Conservation (phyloP, 2,329 filamentous ascomycete species). For the Hypoxylon sp. region DNA sequence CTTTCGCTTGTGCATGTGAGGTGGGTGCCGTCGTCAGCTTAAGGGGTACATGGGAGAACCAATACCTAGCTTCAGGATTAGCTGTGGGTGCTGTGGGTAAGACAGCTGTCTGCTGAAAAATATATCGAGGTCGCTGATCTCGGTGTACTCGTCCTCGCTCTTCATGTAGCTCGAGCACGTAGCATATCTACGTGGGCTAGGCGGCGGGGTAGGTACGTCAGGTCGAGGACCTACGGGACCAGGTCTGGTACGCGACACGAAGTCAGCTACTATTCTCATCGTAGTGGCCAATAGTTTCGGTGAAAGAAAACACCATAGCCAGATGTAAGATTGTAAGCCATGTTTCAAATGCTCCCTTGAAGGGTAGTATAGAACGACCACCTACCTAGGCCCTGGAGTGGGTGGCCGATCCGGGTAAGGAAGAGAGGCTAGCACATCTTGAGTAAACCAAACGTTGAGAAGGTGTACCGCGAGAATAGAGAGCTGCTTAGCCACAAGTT, state of each 20-base stretch:
- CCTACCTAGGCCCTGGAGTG: slow-evolving; percentile 43
- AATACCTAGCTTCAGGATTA: not conserved
- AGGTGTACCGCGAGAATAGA: slow-evolving; percentile 30
- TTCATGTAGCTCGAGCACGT: not conserved
- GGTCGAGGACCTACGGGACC: slow-evolving; percentile 44
- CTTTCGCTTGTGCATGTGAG: slow-evolving; percentile 10
- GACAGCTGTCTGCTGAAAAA: slow-evolving; percentile 7
- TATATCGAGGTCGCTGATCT: slow-evolving; percentile 1
- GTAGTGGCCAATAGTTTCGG: slow-evolving; percentile 1
- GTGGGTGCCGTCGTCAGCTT: slow-evolving; percentile 19
- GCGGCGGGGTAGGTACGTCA: slow-evolving; percentile 47
- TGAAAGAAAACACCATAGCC: slow-evolving; percentile 10
- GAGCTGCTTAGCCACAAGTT: slow-evolving; percentile 18
- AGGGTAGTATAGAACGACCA: slow-evolving; percentile 12
- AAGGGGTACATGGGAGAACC: slow-evolving; percentile 3
- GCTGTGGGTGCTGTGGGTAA: slow-evolving; percentile 13
- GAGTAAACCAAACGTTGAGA: slow-evolving; percentile 21
- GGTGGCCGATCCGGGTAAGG: slow-evolving; percentile 46
- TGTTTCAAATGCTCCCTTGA: slow-evolving; percentile 19
- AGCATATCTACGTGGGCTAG: slow-evolving; percentile 42
- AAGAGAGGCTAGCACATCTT: slow-evolving; percentile 20
- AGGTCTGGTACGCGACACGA: slow-evolving; percentile 34
- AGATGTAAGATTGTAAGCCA: slow-evolving; percentile 20
- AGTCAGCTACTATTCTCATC: slow-evolving; percentile 22
- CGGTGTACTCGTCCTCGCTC: not conserved